Base-by-base conservation (phyloP, 805 yeast species). In the Saccharomycopsis capsularis region DNA sequence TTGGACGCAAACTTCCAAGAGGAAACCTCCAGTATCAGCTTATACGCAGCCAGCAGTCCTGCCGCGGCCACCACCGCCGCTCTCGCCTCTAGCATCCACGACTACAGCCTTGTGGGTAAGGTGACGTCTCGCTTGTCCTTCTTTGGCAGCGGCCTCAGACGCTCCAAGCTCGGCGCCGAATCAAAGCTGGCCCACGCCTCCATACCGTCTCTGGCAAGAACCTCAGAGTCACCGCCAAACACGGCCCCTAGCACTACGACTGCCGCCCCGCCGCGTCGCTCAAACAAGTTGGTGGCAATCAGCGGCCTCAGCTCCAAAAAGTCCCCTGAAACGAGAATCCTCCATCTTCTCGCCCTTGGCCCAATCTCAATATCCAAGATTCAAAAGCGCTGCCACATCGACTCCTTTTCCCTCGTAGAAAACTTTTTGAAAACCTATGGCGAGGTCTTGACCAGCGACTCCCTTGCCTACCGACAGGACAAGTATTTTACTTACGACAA, bases 311-410 rank as follows among this genome's bases (percentile, higher is more conserved):
- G 36, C 9, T 9, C 19, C 3, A 43, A 18, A 19, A 35, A 34
- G 27, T 53, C 56, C 18, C 47, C 47, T 7, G 54, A 44, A 27
- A 42, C 40, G 3, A 37, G 56, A 42, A 42, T 50, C 22, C 43
- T 53, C 6, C 56, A 53, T 36, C 40, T 53, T n/a, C 16, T 53
- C 32, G 56, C 56, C 21, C 39, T 53, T n/a, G 56, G 56, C 18
- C 56, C 56, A 4, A 45, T 25, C 21, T 18, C 50, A 3, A 43
- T 45, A 19, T 25, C 32, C 3, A 24, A 38, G 9, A 44, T 53
- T 13, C 30, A 45, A 21, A 16, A 29, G n/a, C 23, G 50, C 32
- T 51, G 55, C 34, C 30, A 50, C n/a, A 21, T 52, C 5, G 36
- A 42, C 9, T 32, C 40, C 18, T 27, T 32, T 16, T 13, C 29